phyloP scores from a whole-genome alignment of 2,329 filamentous ascomycete genomes.

The Aspergillus pseudoglaucus region DNA sequence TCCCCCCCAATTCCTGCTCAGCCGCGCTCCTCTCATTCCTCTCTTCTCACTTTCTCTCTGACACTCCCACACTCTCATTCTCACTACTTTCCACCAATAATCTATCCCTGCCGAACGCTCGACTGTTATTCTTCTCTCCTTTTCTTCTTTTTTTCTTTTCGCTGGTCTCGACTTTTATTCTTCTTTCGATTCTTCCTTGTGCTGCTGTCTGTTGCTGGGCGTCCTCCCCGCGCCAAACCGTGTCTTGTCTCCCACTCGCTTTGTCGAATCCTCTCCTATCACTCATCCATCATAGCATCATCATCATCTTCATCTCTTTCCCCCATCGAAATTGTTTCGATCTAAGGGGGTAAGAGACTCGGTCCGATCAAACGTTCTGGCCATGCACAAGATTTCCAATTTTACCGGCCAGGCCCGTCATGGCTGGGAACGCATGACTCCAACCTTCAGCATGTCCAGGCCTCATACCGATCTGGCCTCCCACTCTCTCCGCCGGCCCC shows the following conservation, averaged over 20 bases:
- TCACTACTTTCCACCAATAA: too few species aligned
- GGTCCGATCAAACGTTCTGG: slow-evolving; percentile 9
- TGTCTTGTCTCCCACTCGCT: slow-evolving; percentile 3
- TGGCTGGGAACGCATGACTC: slow-evolving; percentile 63
- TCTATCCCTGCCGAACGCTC: background rate
- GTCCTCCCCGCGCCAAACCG: background rate
- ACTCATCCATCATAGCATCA: slow-evolving; percentile 13
- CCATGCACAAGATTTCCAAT: slow-evolving; percentile 64
- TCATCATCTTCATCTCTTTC: slow-evolving; percentile 17
- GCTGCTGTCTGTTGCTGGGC: slow-evolving; percentile 3
- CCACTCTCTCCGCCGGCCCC: slow-evolving; percentile 51
- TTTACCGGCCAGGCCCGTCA: slow-evolving; percentile 60
- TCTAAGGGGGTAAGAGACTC: slow-evolving; percentile 27
- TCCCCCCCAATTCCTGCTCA: slow-evolving; percentile 2
- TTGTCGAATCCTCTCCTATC: slow-evolving; percentile 14
- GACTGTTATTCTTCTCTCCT: slow-evolving; percentile 6
- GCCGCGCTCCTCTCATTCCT: slow-evolving; percentile 14
- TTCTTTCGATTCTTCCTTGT: background rate
- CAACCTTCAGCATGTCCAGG: slow-evolving; percentile 57
- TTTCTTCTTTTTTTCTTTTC: slow-evolving; percentile 2
- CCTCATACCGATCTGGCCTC: slow-evolving; percentile 52
- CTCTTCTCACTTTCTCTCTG: slow-evolving; percentile 16
- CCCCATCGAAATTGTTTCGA: slow-evolving; percentile 24
- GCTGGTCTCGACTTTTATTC: slow-evolving; percentile 1
- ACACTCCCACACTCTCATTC: slow-evolving; percentile 2